These are phyloP conservation scores for Irpex lacteus DNA, from an alignment of 1,284 basidiomycete genomes.

Conservation along the genomic window DNA sequence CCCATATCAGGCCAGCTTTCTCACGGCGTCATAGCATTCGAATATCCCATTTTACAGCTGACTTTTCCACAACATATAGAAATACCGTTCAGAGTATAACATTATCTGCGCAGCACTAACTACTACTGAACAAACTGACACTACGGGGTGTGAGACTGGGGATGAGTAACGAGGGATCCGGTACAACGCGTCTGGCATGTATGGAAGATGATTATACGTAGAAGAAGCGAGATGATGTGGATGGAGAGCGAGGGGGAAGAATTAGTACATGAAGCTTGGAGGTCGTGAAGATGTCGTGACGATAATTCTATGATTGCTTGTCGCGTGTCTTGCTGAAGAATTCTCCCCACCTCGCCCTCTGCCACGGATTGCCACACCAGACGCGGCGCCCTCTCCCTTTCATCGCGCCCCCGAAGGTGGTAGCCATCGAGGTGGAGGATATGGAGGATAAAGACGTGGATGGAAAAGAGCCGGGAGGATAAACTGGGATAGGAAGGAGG, in stretches of 20 bases:
- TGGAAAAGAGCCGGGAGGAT: conserved; percentile 14
- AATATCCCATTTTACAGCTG: background rate
- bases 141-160: background rate
- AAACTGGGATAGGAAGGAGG: conserved; percentile 13
- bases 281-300: conserved; percentile 9
- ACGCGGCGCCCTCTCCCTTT: conserved; percentile 71
- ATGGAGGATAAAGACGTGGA: conserved; percentile 56
- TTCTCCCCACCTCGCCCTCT: conserved; percentile 4
- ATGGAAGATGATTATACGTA: background rate
- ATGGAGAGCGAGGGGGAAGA: background rate
- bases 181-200: conserved; percentile 10
- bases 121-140: conserved; percentile 6
- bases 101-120: conserved; percentile 1
- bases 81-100: conserved; percentile 2
- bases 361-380: conserved; percentile 24
- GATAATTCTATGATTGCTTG: background rate
- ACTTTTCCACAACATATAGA: background rate
- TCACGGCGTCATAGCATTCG: conserved; percentile 1
- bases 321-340: conserved; percentile 1
- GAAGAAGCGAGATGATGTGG: conserved; percentile 1
- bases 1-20: conserved; percentile 3
- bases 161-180: background rate
- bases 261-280: conserved; percentile 7
- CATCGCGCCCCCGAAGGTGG: conserved; percentile 49
- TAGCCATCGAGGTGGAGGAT: conserved; percentile 50